Evolutionary conservation across 73 alveolate genomes (phyloP).

Genomic region (Tetrahymena elliotti): DNA sequence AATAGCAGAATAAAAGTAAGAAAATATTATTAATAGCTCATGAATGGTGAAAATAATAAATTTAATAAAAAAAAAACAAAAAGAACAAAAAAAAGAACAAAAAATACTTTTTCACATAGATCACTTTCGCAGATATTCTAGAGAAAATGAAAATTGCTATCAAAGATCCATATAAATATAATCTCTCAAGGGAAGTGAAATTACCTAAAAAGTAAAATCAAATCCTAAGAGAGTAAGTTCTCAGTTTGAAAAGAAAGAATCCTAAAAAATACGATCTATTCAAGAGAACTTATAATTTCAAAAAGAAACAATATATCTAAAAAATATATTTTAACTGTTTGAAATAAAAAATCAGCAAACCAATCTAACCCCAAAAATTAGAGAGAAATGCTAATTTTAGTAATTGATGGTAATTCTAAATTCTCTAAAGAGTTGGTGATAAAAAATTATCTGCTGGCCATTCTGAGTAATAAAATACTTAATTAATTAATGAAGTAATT

Average conservation of each 20-base stretch:
- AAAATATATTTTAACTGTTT: background rate
- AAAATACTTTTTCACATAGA: background rate
- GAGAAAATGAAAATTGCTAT: background rate
- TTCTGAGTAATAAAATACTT: background rate
- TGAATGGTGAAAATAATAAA: background rate
- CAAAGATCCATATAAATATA: background rate
- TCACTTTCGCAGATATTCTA: background rate
- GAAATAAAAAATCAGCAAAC: background rate
- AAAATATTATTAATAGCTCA: background rate
- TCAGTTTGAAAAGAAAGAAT: background rate
- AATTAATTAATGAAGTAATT: background rate
- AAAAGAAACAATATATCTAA: background rate
- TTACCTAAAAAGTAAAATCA: background rate
- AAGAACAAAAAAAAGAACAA: background rate
- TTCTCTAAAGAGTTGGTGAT: background rate
- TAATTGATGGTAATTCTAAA: background rate
- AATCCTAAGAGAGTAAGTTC: background rate
- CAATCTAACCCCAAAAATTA: background rate
- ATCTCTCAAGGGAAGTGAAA: background rate
- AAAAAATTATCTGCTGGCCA: background rate
- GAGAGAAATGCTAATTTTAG: background rate
- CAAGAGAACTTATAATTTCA: background rate
- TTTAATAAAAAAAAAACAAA: background rate
- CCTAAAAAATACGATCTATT: background rate
- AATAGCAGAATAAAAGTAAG: background rate